These are phyloP conservation scores for Diaporthe australafricana DNA, from an alignment of 2,329 filamentous ascomycete genomes.

Conservation along the genomic window DNA sequence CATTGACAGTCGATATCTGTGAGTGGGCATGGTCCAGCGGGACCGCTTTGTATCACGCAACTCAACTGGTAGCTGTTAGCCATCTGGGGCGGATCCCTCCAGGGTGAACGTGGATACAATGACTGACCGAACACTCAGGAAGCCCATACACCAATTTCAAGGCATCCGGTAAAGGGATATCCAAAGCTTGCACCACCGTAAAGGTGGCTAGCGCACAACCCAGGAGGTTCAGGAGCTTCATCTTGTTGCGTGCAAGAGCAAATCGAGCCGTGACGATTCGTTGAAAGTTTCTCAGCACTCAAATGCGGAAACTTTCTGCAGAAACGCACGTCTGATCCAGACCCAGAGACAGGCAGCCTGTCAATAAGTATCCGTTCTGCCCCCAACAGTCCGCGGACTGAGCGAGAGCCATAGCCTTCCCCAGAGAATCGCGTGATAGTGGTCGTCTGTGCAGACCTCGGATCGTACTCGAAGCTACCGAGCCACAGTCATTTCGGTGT, in stretches of 20 bases:
- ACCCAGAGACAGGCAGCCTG: background rate
- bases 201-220: conserved; percentile 5
- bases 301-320: background rate
- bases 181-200: background rate
- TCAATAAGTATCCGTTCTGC: background rate
- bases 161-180: background rate
- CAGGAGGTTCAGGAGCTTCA: background rate
- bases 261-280: background rate
- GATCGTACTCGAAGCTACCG: background rate
- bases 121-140: conserved; percentile 11
- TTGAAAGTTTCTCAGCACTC: background rate
- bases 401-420: background rate
- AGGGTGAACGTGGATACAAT: background rate
- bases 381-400: background rate
- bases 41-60: conserved; percentile 2
- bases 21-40: background rate
- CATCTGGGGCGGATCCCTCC: background rate
- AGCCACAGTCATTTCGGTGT: background rate
- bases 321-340: accelerated
- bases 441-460: background rate
- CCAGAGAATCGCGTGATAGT: background rate
- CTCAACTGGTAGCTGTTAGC: background rate
- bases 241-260: background rate
- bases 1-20: conserved; percentile 21
- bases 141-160: conserved; percentile 3